phyloP scores from a whole-genome alignment of 352 stramenopile species.

The Pythium rishiriense region DNA sequence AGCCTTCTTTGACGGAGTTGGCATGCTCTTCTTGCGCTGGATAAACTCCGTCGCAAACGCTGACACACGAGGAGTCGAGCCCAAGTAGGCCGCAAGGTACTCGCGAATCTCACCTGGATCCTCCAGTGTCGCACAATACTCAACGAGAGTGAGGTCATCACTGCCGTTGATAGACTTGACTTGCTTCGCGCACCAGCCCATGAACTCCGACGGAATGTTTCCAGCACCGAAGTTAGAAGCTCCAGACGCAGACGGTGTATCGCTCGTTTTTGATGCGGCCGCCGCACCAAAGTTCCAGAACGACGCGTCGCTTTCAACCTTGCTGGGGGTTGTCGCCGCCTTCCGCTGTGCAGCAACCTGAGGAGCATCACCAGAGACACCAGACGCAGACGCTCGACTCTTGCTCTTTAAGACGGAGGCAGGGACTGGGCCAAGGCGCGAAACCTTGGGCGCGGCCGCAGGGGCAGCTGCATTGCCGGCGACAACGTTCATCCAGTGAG shows the following conservation, averaged over 20 bases:
- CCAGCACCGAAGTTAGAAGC: constrained; percentile 43
- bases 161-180: constrained; percentile 72
- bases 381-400: constrained; percentile 32
- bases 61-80: constrained; percentile 94
- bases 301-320: constrained; percentile 63
- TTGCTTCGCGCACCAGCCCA: constrained; percentile 79
- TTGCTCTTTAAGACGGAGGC: constrained; percentile 82
- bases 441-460: constrained; percentile 49
- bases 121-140: constrained; percentile 96
- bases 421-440: constrained; percentile 70
- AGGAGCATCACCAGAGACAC: constrained; percentile 18
- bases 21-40: constrained; percentile 85
- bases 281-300: constrained; percentile 87
- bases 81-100: constrained; percentile 96
- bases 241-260: constrained; percentile 11
- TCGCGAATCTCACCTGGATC: constrained; percentile 94
- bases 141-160: constrained; percentile 84
- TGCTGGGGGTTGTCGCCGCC: constrained; percentile 34
- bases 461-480: constrained; percentile 59
- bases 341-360: constrained; percentile 17
- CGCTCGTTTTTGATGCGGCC: constrained; percentile 26
- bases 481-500: constrained; percentile 87
- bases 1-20: constrained; percentile 40
- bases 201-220: constrained; percentile 68
- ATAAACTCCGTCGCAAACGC: constrained; percentile 98